Evolutionary conservation across 228 moss, liverwort and hornwort species (phyloP).

Genomic region (Sphagnum fallax): DNA sequence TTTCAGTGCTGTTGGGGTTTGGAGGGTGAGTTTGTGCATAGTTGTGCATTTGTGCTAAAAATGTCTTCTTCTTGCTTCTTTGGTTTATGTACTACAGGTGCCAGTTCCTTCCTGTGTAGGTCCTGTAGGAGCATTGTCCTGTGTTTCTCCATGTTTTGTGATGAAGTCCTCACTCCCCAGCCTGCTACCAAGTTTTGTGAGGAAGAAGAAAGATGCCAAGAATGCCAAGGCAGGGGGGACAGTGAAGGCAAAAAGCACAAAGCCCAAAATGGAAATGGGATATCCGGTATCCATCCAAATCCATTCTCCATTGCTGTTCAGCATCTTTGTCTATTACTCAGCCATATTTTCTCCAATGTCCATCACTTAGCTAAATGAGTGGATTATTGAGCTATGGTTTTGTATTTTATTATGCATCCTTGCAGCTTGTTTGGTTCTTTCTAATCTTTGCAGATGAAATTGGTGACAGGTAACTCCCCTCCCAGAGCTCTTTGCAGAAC

Average conservation of each 20-base stretch:
- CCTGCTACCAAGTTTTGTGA: constrained; percentile 44
- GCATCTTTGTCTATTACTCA: background rate
- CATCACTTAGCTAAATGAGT: no score
- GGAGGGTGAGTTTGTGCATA: no score
- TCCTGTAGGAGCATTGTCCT: constrained; percentile 33
- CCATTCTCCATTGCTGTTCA: constrained; percentile 3
- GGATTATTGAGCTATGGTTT: no score
- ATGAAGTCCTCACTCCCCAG: constrained; percentile 37
- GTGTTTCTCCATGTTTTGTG: constrained; percentile 42
- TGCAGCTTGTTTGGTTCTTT: background rate
- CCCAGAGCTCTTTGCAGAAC: constrained; percentile 73
- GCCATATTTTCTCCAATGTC: no score
- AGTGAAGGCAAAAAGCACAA: constrained; percentile 25
- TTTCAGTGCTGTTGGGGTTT: no score
- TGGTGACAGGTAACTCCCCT: constrained; percentile 35
- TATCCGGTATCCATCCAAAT: constrained; percentile 19
- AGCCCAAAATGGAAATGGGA: constrained; percentile 34
- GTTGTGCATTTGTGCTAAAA: no score
- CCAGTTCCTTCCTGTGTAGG: constrained; percentile 24
- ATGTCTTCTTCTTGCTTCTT: no score
- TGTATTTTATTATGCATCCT: no score
- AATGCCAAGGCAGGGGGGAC: constrained; percentile 21
- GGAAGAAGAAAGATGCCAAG: constrained; percentile 48
- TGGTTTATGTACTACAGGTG: background rate
- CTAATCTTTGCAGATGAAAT: background rate